Conservation (phyloP, 306 rosid genomes). For the Pterocarpus macrocarpus region DNA sequence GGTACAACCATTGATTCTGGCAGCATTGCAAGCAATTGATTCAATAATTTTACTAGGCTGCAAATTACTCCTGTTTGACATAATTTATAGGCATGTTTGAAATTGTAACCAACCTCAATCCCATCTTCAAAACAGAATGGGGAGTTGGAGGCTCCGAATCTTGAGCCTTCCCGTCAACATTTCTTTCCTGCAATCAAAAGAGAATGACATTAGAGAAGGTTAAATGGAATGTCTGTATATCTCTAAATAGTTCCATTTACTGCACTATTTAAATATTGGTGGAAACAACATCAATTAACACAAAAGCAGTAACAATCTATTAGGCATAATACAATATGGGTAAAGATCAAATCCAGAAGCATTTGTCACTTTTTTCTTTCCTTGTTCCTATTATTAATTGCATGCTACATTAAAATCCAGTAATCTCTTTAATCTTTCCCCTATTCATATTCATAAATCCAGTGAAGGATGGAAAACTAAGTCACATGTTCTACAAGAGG, state of each 20-base stretch:
- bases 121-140: slow-evolving; percentile 78
- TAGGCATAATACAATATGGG: slow-evolving; percentile 7
- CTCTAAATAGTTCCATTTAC: slow-evolving; percentile 27
- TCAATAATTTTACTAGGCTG: slow-evolving; percentile 16
- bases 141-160: slow-evolving; percentile 89
- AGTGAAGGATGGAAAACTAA: slow-evolving; percentile 26
- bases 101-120: slow-evolving; percentile 73
- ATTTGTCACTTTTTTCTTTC: background rate
- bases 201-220: slow-evolving; percentile 44
- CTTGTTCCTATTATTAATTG: slow-evolving; percentile 1
- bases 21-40: slow-evolving; percentile 48
- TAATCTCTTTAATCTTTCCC: background rate
- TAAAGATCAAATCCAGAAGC: slow-evolving; percentile 33
- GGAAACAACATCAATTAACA: slow-evolving; percentile 36
- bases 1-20: slow-evolving; percentile 20
- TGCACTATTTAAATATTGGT: background rate
- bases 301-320: background rate
- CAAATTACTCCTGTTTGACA: slow-evolving; percentile 22
- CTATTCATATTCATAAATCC: background rate
- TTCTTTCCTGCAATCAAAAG: slow-evolving; percentile 77
- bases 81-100: slow-evolving; percentile 32
- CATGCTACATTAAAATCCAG: slow-evolving; percentile 10
- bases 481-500: background rate
- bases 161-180: slow-evolving; percentile 74
- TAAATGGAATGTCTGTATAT: slow-evolving; percentile 24